Evolutionary conservation across 768 basidiomycete species (phyloP), one percentile per base, ranked within the genome.

Genomic region (Guyanaporus albipodus): DNA sequence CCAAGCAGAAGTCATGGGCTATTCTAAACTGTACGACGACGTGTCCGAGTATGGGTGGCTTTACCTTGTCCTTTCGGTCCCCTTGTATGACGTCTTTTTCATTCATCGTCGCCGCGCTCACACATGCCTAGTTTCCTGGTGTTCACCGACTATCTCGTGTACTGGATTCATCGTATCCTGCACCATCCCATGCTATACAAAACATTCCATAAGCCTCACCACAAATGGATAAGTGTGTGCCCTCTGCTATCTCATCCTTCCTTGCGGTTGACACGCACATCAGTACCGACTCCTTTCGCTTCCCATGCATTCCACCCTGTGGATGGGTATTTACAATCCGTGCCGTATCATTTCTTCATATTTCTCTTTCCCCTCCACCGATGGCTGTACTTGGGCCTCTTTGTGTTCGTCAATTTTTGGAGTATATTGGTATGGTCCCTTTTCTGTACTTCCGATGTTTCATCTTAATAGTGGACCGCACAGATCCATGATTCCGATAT

Each of bases 401-500:
- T 98, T 65, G 83, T 91, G 32, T 75, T 87, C 44, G 90, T 98
- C 62, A 97, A 98, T 72, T 78, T 87, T 59, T 97, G 96, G 96
- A 83, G 73, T 51, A 93, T 98, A 65, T 76, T 96, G 50, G 90
- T 91, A 61, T 42, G 83, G 33, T 74, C 24, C 10, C 15, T 14
- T 4, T 12, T 15, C 27, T 27, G 14, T 27, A 18, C 18, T 9
- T 19, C 6, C 26, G 31, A 45, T 38, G 38, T 12, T 39, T 22
- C 11, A 45, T 35, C 23, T 39, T 40, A 42, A 53, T 24, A 1
- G 24, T 17, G 9, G 23, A n/a, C 11, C 21, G 8, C 8, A 22
- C 61, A 92, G 91, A 99, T 99, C 56, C 95, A 99, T 63, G 96
- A 99, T 68, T 94, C 91, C 4, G 96, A 98, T 72, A 98, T 99